A percentile compares a stretch with the other conserved stretches of the same genome.
Evolutionary conservation across 139 green algal genomes (phyloP).

Genomic region (Chlamydomonas asymmetrica): DNA sequence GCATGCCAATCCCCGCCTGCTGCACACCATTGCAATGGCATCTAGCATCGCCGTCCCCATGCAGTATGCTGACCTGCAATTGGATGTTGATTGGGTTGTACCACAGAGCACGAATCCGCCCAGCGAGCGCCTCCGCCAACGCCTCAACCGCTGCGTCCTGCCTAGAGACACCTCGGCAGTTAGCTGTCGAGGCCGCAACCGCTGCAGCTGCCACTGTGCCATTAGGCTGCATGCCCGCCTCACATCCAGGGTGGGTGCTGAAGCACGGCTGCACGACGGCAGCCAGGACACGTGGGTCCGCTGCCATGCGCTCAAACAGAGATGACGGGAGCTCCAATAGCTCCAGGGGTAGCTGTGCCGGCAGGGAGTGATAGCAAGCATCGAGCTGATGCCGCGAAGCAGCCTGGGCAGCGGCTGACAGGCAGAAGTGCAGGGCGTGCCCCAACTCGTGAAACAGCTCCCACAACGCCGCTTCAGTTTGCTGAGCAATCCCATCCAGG

Average conservation of each 20-base stretch:
- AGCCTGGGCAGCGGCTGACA: conserved; percentile 1
- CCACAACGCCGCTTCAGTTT: conserved; percentile 1
- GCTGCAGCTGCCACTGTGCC: too few species aligned
- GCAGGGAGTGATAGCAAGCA: not conserved
- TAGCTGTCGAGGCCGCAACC: not conserved
- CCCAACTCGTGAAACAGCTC: conserved; percentile 27
- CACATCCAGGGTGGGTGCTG: not conserved
- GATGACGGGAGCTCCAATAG: conserved; percentile 19
- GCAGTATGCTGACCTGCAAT: too few species aligned
- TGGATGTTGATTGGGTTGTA: not conserved
- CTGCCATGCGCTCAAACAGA: conserved; percentile 11
- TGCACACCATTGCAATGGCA: too few species aligned
- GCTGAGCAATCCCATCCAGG: not conserved
- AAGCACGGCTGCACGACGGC: conserved; percentile 2
- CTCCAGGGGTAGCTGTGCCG: conserved; percentile 17
- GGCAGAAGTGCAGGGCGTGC: conserved; percentile 20
- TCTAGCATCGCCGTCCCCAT: too few species aligned
- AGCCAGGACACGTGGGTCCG: conserved; percentile 6
- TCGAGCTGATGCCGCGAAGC: not conserved
- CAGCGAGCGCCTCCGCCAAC: not conserved
- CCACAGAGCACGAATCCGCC: not conserved
- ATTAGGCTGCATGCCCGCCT: not conserved
- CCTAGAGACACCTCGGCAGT: not conserved
- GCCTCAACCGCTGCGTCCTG: not conserved
- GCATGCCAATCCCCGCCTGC: too few species aligned